These are phyloP conservation scores for Eurotiales sp. DNA, from an alignment of 2,329 filamentous ascomycete genomes.

Conservation along the genomic window DNA sequence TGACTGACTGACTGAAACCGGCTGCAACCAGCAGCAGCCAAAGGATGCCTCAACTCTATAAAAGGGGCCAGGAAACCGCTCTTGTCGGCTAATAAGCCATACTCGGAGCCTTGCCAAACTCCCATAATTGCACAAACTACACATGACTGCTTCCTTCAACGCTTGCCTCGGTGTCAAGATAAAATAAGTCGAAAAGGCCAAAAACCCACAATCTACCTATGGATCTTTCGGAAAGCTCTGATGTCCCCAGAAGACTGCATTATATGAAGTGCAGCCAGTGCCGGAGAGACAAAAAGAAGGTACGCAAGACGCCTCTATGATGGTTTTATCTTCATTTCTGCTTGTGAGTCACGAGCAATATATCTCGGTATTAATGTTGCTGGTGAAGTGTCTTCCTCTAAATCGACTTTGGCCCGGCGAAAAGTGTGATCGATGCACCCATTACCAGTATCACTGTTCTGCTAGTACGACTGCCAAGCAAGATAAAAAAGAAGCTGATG, in stretches of 20 bases:
- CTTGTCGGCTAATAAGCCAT: background rate
- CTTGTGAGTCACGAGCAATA: background rate
- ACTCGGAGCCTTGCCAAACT: background rate
- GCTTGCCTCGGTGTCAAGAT: background rate
- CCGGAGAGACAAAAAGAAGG: background rate
- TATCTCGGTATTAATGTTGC: background rate
- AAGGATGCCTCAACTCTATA: background rate
- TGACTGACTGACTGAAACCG: too few species aligned
- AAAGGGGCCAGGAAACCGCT: background rate
- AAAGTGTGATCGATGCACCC: background rate
- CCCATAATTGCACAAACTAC: background rate
- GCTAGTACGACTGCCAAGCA: background rate
- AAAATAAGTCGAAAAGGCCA: background rate
- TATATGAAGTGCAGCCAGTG: background rate
- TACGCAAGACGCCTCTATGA: too few species aligned
- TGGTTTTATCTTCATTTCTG: background rate
- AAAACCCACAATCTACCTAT: background rate
- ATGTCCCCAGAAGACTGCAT: background rate
- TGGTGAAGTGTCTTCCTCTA: background rate
- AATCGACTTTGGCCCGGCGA: background rate
- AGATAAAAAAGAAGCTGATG: background rate
- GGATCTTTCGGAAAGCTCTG: background rate
- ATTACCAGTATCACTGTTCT: background rate
- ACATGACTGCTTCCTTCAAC: too few species aligned
- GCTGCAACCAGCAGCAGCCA: too few species aligned